Evolutionary conservation across 1,139 yeast species (phyloP).

Genomic region (Saccharomyces uvarum): DNA sequence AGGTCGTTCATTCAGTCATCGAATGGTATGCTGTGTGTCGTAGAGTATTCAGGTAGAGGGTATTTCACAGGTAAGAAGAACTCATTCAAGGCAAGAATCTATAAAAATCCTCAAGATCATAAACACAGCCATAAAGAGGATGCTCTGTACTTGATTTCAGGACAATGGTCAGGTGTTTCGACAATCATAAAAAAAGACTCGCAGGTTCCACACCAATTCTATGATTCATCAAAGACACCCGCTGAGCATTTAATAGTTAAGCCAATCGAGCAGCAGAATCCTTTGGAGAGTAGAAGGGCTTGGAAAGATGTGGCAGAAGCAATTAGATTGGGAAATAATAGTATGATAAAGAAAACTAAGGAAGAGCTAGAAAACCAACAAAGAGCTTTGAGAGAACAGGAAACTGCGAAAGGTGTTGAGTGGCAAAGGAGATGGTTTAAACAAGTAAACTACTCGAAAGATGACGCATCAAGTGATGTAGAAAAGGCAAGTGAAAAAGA

Average conservation of each 20-base stretch:
- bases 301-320: conserved; percentile 90
- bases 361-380: conserved; percentile 71
- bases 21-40: conserved; percentile 61
- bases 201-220: conserved; percentile 42
- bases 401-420: conserved; percentile 47
- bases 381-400: conserved; percentile 70
- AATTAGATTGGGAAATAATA: conserved; percentile 62
- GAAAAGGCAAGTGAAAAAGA: conserved; percentile 31
- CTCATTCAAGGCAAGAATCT: conserved; percentile 78
- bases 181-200: conserved; percentile 32
- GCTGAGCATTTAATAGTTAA: conserved; percentile 60
- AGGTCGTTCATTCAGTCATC: conserved; percentile 74
- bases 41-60: conserved; percentile 88
- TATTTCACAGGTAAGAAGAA: conserved; percentile 95
- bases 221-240: conserved; percentile 51
- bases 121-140: conserved; percentile 42
- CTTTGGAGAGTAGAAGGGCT: conserved; percentile 73
- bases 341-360: conserved; percentile 65
- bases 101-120: conserved; percentile 41
- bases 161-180: conserved; percentile 88
- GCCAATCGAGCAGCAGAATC: conserved; percentile 69
- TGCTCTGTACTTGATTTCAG: conserved; percentile 69
- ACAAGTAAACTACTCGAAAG: conserved; percentile 40
- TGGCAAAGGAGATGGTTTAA: conserved; percentile 85
- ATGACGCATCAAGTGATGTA: conserved; percentile 31